Evolutionary conservation across 139 green algal species (phyloP), one percentile per base, ranked within the genome.

Genomic region (Dunaliella sp.): DNA sequence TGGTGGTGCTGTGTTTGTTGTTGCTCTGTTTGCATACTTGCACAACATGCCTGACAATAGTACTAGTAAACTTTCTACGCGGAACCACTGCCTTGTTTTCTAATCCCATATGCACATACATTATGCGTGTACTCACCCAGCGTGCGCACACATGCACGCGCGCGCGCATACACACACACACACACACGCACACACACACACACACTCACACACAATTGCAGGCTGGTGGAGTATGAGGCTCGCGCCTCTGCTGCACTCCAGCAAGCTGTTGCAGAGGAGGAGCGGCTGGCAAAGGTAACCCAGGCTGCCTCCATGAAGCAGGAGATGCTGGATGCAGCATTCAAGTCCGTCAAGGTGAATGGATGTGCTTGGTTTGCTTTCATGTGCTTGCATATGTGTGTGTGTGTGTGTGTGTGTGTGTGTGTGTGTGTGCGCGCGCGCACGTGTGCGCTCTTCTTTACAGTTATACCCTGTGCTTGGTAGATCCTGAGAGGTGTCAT

Each of bases 141-240:
- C n/a, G n/a, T n/a, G n/a, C n/a, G n/a, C n/a, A n/a, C n/a, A n/a
- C n/a, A n/a, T n/a, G n/a, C n/a, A n/a, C n/a, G n/a, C n/a, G n/a
- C n/a, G n/a, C n/a, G n/a, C n/a, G n/a, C n/a, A n/a, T n/a, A n/a
- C n/a, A n/a, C n/a, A n/a, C n/a, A n/a, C n/a, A n/a, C n/a, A n/a
- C n/a, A n/a, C n/a, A n/a, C n/a, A n/a, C n/a, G n/a, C n/a, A n/a
- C n/a, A n/a, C n/a, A n/a, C n/a, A n/a, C n/a, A n/a, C n/a, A n/a
- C n/a, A n/a, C n/a, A n/a, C n/a, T n/a, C n/a, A n/a, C n/a, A n/a
- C n/a, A n/a, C n/a, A 78, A 21, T 33, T 34, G 25, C 75, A 91
- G 88, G 81, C 37, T 91, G 74, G 80, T 91, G 38, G 88, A 91
- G 81, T 87, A 90, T n/a, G 88, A 91, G 86, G 36, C 75, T 12